Evolutionary conservation across 768 basidiomycete genomes (phyloP), one percentile per base, ranked within the genome.

Genomic region (Podaxis pistillaris): DNA sequence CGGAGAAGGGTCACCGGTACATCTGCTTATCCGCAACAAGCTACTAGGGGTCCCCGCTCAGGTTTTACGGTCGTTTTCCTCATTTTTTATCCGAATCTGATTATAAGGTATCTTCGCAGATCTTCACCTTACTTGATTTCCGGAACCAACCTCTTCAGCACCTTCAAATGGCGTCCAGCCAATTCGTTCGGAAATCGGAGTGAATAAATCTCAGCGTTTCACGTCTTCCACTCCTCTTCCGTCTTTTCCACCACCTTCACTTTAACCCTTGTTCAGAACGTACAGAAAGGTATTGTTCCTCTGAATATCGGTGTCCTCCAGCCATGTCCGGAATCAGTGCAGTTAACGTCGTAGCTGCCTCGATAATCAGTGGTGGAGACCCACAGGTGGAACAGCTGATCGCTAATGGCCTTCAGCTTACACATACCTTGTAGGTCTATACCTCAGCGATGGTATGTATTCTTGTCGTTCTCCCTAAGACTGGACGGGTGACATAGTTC

Each of bases 401-500:
- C 9, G 57, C 58, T 12, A n/a, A 15, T 17, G 59, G 60, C 24
- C 60, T 66, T 40, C 60, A 58, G 37, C 63, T 66, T 24, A 60
- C 62, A 26, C 66, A 66, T 38, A 37, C 63, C 24, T 40, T 66
- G 22, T 63, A 66, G 24, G 66, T 66, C 26, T 66, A 66, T 51
- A 66, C 66, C 3, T 64, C 66, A 7, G 58, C 63, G 7, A 64
- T 66, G 63, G 65, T 66, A 19, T 4, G 63, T 22, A 24, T 37
- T 36, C 44, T 8, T 7, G 15, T 44, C 22, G 7, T 12, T 9
- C n/a, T 36, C 17, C 19, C 8, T 19, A 33, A 33, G n/a, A 22
- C 7, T 4, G n/a, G 19, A 4, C 26, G 38, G 11, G 28, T 13
- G 26, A 52, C 37, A n/a, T 24, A 11, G 1, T 15, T 60, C 44